Evolutionary conservation across 176 grass and related monocot genomes (phyloP).

Genomic region (Zea luxurians): DNA sequence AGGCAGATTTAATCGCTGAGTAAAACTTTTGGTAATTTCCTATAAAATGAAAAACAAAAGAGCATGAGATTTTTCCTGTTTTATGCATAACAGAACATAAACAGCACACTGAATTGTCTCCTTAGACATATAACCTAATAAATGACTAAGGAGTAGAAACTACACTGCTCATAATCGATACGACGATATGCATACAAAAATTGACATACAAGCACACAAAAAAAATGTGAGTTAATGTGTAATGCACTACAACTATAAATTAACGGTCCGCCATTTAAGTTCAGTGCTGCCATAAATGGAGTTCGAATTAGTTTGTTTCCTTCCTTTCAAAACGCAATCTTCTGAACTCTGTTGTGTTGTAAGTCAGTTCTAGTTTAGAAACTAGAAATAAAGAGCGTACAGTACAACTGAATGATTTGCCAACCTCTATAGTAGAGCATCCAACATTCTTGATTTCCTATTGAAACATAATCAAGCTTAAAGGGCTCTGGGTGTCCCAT

Average conservation of each 20-base stretch:
- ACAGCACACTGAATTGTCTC: not conserved
- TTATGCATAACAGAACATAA: conserved; percentile 10
- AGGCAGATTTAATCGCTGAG: conserved; percentile 75
- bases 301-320: not conserved
- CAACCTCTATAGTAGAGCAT: conserved; percentile 81
- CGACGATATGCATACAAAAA: conserved; percentile 1
- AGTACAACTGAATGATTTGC: conserved; percentile 10
- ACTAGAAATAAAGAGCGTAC: not conserved
- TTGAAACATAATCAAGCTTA: conserved; percentile 76
- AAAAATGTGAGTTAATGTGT: not conserved
- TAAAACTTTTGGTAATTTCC: conserved; percentile 89
- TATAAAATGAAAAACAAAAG: conserved; percentile 25
- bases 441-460: conserved; percentile 89
- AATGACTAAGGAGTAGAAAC: not conserved
- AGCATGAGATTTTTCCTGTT: conserved; percentile 13
- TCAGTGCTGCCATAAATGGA: not conserved
- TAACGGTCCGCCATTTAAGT: not conserved
- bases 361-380: not conserved
- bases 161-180: not conserved
- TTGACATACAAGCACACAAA: not conserved
- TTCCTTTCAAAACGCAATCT: not conserved
- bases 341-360: not conserved
- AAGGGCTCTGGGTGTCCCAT: conserved; percentile 90
- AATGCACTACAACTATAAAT: not conserved
- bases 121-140: not conserved